Conservation (phyloP, 768 basidiomycete species). For the Russula ochroleuca region DNA sequence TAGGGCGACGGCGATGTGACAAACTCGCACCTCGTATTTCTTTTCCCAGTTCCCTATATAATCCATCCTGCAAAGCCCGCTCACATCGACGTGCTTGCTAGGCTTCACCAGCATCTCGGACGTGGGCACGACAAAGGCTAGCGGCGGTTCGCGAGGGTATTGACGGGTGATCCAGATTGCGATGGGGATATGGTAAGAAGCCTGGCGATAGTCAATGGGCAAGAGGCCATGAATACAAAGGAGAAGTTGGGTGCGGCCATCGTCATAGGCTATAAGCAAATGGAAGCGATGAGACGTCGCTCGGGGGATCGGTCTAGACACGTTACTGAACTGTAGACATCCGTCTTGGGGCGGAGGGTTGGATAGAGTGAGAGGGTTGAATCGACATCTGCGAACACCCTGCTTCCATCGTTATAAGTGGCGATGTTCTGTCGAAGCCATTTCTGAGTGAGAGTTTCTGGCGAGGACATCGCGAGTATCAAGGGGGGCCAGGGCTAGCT, state of each 20-base stretch:
- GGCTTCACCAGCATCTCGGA: constrained; percentile 84
- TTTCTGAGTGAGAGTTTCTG: constrained; percentile 39
- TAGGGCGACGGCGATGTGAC: constrained; percentile 26
- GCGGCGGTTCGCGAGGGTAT: constrained; percentile 78
- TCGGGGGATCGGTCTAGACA: constrained; percentile 15
- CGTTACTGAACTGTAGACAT: constrained; percentile 60
- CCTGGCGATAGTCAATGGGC: constrained; percentile 71
- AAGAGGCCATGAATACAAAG: constrained; percentile 89
- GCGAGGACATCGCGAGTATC: constrained; percentile 10
- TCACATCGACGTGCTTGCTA: constrained; percentile 71
- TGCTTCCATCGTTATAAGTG: constrained; percentile 51
- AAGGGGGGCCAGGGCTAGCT: not conserved
- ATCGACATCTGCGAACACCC: constrained; percentile 62
- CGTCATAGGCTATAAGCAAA: constrained; percentile 70
- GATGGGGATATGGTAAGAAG: constrained; percentile 91
- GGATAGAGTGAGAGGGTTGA: constrained; percentile 49
- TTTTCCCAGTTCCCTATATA: constrained; percentile 75
- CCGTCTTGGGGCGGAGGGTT: constrained; percentile 71
- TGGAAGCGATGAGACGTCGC: constrained; percentile 26
- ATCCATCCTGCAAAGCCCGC: constrained; percentile 63
- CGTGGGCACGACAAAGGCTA: constrained; percentile 90
- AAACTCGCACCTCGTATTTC: constrained; percentile 72
- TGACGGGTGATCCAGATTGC: constrained; percentile 82
- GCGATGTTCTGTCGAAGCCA: constrained; percentile 67
- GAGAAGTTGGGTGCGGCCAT: constrained; percentile 87